Evolutionary conservation across 164 flowering plant species (phyloP).

Genomic region (Chimonanthus praecox): DNA sequence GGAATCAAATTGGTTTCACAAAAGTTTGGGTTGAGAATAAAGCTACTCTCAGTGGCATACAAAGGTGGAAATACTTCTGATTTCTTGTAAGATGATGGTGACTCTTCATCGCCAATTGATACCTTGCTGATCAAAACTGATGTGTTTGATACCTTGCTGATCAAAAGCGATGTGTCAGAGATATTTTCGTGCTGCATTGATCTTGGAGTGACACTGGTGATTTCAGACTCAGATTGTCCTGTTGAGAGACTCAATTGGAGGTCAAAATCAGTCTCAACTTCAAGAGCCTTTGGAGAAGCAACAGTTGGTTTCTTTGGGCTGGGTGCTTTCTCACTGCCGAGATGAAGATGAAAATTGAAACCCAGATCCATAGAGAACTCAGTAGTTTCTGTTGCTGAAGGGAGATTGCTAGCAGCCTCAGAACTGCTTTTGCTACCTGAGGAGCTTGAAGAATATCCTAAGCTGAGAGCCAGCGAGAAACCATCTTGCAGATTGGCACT

Average conservation of each 20-base stretch:
- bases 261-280: constrained; percentile 44
- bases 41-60: constrained; percentile 13
- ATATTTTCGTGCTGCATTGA: constrained; percentile 17
- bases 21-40: constrained; percentile 20
- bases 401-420: constrained; percentile 69
- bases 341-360: constrained; percentile 63
- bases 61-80: constrained; percentile 21
- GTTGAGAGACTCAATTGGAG: constrained; percentile 70
- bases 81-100: constrained; percentile 34
- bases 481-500: constrained; percentile 34
- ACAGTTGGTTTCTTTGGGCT: constrained; percentile 30
- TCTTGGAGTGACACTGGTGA: constrained; percentile 40
- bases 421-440: constrained; percentile 90
- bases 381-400: constrained; percentile 69
- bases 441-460: constrained; percentile 72
- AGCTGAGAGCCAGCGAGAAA: constrained; percentile 52
- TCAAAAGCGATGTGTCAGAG: constrained; percentile 15
- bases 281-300: constrained; percentile 21
- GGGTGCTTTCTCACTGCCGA: constrained; percentile 54
- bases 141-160: neutral
- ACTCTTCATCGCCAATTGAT: constrained; percentile 37
- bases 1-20: constrained; percentile 18
- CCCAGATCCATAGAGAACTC: constrained; percentile 77
- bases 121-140: no score
- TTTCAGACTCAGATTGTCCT: constrained; percentile 65